A percentile compares a stretch with the other conserved stretches of the same genome.
These are phyloP conservation scores for Hyphodiscus hymeniophilus DNA, from an alignment of 495 filamentous ascomycete species.

Conservation along the genomic window DNA sequence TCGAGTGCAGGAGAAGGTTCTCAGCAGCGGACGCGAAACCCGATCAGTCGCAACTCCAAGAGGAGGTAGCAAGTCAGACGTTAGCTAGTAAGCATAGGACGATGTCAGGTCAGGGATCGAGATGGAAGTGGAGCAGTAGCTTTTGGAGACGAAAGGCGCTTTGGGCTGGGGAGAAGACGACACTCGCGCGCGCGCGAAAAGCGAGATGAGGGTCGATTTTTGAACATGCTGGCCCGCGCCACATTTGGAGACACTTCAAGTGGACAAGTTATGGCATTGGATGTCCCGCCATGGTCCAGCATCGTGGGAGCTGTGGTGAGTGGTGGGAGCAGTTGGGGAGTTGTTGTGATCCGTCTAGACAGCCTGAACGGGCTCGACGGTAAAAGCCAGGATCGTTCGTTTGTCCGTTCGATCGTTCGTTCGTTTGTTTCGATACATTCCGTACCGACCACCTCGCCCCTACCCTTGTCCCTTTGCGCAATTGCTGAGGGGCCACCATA, in stretches of 20 bases:
- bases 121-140: conserved; percentile 10
- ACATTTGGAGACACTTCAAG: no score
- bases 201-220: conserved; percentile 3
- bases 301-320: neutral
- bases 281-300: neutral
- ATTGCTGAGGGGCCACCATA: neutral
- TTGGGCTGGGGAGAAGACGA: neutral
- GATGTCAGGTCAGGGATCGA: conserved; percentile 16
- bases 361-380: conserved; percentile 15
- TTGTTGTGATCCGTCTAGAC: no score
- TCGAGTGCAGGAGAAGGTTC: no score
- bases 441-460: no score
- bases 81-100: neutral
- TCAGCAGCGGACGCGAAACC: conserved; percentile 18
- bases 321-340: neutral
- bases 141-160: conserved; percentile 15
- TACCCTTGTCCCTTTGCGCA: neutral
- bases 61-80: neutral
- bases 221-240: conserved; percentile 6
- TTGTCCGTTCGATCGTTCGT: no score
- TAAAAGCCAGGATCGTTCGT: neutral
- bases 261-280: no score
- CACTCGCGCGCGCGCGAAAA: conserved; percentile 2
- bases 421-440: no score
- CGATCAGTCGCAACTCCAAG: conserved; percentile 19